Base-by-base conservation (phyloP, 768 basidiomycete species). In the Amanita subjunquillea region DNA sequence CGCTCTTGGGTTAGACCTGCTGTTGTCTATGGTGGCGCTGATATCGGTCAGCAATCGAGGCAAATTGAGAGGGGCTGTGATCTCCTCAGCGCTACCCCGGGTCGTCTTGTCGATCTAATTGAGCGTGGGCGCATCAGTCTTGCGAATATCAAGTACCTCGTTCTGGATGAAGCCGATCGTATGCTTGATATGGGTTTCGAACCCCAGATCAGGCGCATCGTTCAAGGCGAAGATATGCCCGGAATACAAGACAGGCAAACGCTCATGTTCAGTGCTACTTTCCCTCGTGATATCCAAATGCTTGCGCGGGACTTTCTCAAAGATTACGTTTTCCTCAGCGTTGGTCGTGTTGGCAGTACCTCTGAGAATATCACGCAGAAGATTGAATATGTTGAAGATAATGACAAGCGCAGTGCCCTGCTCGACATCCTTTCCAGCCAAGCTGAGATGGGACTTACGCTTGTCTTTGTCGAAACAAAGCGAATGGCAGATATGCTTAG, bases 141-240 rank as follows among this genome's bases (percentile, higher is more conserved):
- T 56, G 82, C 91, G 59, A 97, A 97, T 71, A 85, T 99, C 74
- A 87, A 91, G 62, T 98, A 96, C 69, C 86, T 99, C 54, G 96
- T 99, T 25, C 85, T 99, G 51, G 96, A 99, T 62, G 96, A 99
- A 73, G 96, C 96, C 56, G 96, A 99, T 76, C 89, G 96, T 63
- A 99, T 99, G 96, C 80, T 99, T 64, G 96, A 99, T 75, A 99
- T 99, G 96, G 96, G 96, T 85, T 99, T 99, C 77, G 96, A 99
- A 70, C 96, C 96, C 52, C 96, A 98, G 72, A 99, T 99, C 63
- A 82, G 96, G 57, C 81, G 92, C 30, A 99, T 99, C 64, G 96
- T 99, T 17, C 91, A 99, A 69, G 89, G 90, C 60, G 92, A 93
- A 63, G 96, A 99, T 67, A 99, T 99, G 96, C 92, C n/a, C n/a